These are phyloP conservation scores for Thermochaetoides thermophila DNA, from an alignment of 495 filamentous ascomycete species.

Conservation along the genomic window DNA sequence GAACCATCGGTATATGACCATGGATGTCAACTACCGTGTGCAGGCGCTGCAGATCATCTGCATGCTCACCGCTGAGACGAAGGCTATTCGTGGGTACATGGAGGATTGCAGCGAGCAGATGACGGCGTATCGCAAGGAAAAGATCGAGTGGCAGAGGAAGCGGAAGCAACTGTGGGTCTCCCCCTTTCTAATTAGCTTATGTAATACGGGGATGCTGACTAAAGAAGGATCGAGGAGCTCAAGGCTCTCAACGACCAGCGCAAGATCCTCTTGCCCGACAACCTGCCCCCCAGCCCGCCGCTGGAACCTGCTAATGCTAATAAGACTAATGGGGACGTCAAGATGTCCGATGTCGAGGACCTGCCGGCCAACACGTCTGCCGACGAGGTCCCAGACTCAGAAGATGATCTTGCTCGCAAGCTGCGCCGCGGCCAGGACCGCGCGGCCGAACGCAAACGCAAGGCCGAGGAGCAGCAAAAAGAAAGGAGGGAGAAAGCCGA, in stretches of 20 bases:
- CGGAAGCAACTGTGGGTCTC: constrained; percentile 62
- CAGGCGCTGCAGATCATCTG: constrained; percentile 73
- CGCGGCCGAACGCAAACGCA: constrained; percentile 64
- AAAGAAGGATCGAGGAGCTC: constrained; percentile 62
- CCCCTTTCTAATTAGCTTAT: constrained; percentile 1
- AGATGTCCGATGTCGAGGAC: constrained; percentile 48
- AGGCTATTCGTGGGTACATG: constrained; percentile 71
- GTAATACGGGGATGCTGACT: constrained; percentile 2
- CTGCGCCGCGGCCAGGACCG: constrained; percentile 66
- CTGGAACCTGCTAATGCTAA: constrained; percentile 31
- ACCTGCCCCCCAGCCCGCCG: constrained; percentile 52
- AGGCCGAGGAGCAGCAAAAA: constrained; percentile 60
- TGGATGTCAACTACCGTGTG: constrained; percentile 73
- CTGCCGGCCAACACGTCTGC: constrained; percentile 30
- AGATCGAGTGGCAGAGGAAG: constrained; percentile 77
- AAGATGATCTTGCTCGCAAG: constrained; percentile 50
- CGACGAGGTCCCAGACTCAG: constrained; percentile 43
- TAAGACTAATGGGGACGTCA: constrained; percentile 41
- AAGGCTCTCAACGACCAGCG: constrained; percentile 70
- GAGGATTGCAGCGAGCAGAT: constrained; percentile 81
- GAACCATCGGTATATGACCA: constrained; percentile 46
- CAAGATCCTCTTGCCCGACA: constrained; percentile 69
- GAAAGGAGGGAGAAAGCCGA: constrained; percentile 67
- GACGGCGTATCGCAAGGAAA: constrained; percentile 87
- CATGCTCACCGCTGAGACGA: constrained; percentile 74